A percentile compares a stretch with the other conserved stretches of the same genome.
phyloP scores from a whole-genome alignment of 2,329 filamentous ascomycete species.

The Corynespora cassiicola region DNA sequence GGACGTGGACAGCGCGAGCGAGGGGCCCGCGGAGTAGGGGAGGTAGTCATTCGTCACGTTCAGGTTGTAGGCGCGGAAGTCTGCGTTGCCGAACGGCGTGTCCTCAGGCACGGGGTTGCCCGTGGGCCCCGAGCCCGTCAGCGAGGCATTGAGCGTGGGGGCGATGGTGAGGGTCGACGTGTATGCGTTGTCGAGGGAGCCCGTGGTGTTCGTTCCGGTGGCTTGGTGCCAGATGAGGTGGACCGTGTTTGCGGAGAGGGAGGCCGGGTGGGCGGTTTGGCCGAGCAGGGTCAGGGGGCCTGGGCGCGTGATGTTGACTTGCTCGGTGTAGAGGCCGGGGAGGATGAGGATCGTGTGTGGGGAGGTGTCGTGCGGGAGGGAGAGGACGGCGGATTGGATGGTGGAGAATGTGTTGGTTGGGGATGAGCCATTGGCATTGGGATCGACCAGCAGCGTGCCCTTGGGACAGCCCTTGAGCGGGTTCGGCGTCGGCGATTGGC shows the following conservation, averaged over 20 bases:
- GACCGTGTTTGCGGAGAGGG: conserved; percentile 58
- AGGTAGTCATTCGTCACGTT: conserved; percentile 68
- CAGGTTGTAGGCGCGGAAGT: conserved; percentile 72
- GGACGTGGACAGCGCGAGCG: conserved; percentile 66
- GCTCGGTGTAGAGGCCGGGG: conserved; percentile 67
- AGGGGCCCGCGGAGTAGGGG: conserved; percentile 61
- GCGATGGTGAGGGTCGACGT: conserved; percentile 68
- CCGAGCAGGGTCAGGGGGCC: conserved; percentile 69
- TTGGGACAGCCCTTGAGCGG: conserved; percentile 49
- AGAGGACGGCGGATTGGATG: conserved; percentile 57
- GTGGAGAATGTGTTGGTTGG: conserved; percentile 33
- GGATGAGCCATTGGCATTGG: conserved; percentile 13
- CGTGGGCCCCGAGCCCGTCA: conserved; percentile 67
- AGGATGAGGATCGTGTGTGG: conserved; percentile 65
- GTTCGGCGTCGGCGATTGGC: conserved; percentile 45
- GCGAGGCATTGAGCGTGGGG: conserved; percentile 67
- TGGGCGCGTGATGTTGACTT: conserved; percentile 69
- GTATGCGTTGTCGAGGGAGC: conserved; percentile 65
- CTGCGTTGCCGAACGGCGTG: conserved; percentile 68
- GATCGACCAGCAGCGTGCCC: conserved; percentile 37
- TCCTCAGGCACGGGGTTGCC: conserved; percentile 65
- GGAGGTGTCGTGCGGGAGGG: conserved; percentile 53
- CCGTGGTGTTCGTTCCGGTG: conserved; percentile 52
- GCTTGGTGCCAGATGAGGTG: conserved; percentile 66
- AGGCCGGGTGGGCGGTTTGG: conserved; percentile 58